A percentile compares a stretch with the other conserved stretches of the same genome.
Conservation (phyloP, 2,329 filamentous ascomycete species). For the Aspergillus japonicus region DNA sequence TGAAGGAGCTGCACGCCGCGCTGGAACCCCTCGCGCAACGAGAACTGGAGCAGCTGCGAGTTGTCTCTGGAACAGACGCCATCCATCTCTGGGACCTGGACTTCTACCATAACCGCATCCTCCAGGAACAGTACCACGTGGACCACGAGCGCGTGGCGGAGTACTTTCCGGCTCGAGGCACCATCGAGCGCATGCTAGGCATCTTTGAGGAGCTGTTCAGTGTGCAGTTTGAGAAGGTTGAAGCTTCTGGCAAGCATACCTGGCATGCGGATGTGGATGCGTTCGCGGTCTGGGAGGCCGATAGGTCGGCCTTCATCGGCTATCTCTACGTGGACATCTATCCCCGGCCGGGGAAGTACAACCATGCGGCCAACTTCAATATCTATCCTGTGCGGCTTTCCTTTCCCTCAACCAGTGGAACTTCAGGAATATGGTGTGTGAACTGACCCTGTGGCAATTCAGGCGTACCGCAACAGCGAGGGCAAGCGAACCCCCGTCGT, state of each 20-base stretch:
- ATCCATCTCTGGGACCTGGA: constrained; percentile 4
- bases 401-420: neutral
- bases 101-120: constrained; percentile 2
- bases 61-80: neutral
- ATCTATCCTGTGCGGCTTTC: neutral
- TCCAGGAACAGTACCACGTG: neutral
- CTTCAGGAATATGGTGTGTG: neutral
- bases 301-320: neutral
- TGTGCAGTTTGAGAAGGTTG: neutral
- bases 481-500: neutral
- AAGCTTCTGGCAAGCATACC: neutral
- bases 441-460: neutral
- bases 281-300: neutral
- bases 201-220: neutral
- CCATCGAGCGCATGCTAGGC: neutral
- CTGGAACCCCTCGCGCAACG: neutral
- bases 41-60: neutral
- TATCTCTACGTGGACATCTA: constrained; percentile 1
- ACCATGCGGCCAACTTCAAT: constrained; percentile 6
- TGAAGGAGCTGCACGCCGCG: neutral
- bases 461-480: neutral
- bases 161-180: constrained; percentile 1
- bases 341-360: constrained; percentile 2
- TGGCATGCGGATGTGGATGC: neutral
- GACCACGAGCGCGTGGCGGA: neutral